These are phyloP conservation scores for Fusarium sororula DNA, from an alignment of 2,329 filamentous ascomycete species.

Conservation along the genomic window DNA sequence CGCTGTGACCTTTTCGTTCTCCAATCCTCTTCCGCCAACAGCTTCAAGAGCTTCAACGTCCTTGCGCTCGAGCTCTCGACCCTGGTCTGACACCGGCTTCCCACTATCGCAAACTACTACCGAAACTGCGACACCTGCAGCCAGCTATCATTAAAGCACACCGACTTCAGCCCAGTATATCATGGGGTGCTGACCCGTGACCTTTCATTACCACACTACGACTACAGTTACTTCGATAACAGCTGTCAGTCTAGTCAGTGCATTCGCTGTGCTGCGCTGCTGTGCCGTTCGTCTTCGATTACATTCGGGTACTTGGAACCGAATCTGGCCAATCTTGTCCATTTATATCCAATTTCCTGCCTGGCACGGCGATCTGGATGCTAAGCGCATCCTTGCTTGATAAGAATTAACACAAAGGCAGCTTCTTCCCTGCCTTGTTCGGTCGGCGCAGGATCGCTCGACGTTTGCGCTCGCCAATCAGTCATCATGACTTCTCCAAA, in stretches of 20 bases:
- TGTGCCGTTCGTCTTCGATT: not conserved
- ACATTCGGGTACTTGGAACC: conserved; percentile 5
- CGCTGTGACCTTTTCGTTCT: not conserved
- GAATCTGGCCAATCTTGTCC: conserved; percentile 7
- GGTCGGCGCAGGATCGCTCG: conserved; percentile 23
- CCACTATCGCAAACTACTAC: conserved; percentile 40
- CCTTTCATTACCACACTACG: conserved; percentile 29
- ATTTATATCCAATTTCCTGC: conserved; percentile 26
- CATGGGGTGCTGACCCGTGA: conserved; percentile 41
- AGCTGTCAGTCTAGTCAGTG: conserved; percentile 2
- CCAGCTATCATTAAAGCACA: conserved; percentile 30
- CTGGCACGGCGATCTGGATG: conserved; percentile 11
- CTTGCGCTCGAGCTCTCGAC: conserved; percentile 29
- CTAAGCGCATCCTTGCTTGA: conserved; percentile 13
- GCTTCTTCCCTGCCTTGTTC: conserved; percentile 24
- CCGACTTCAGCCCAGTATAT: conserved; percentile 37
- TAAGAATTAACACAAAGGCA: conserved; percentile 32
- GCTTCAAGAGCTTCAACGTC: not conserved
- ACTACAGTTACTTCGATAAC: conserved; percentile 23
- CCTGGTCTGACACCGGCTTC: conserved; percentile 28
- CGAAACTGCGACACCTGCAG: conserved; percentile 35
- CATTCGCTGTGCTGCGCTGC: conserved; percentile 5
- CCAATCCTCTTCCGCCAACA: conserved; percentile 5
- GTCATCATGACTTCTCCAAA: conserved; percentile 31
- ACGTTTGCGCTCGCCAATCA: conserved; percentile 17